Evolutionary conservation across 2,329 filamentous ascomycete species (phyloP).

Genomic region (Claviceps sp.): DNA sequence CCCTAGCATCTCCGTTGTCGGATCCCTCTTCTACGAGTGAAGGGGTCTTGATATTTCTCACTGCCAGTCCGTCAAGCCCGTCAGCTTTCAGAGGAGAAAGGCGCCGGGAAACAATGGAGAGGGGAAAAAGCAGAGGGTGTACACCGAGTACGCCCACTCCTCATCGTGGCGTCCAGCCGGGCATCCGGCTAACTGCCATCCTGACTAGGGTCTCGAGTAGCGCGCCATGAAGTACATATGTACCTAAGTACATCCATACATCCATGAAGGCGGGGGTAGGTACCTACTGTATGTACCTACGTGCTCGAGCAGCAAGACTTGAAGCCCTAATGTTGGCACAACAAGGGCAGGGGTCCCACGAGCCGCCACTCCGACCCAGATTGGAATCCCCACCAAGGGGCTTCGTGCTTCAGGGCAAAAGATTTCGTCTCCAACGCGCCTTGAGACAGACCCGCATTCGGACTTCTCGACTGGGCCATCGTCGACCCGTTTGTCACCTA

Average conservation of each 20-base stretch:
- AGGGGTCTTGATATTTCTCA: background rate
- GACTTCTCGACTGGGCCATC: background rate
- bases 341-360: background rate
- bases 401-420: background rate
- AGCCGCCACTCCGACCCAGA: conserved; percentile 3
- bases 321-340: too few relatives aligned
- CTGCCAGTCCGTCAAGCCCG: background rate
- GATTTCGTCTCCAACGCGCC: background rate
- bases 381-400: conserved; percentile 2
- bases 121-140: background rate
- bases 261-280: too few relatives aligned
- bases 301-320: too few relatives aligned
- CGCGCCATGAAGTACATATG: too few relatives aligned
- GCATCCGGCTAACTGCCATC: background rate
- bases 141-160: background rate
- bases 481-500: background rate
- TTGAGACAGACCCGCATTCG: background rate
- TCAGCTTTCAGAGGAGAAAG: conserved; percentile 1
- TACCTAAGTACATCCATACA: too few relatives aligned
- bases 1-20: too few relatives aligned
- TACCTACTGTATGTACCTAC: too few relatives aligned
- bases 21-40: background rate
- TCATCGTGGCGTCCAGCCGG: background rate
- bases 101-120: too few relatives aligned
- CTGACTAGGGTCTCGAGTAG: background rate